Conservation (phyloP, 78 protist genomes). For the Dictyostelium citrinum region DNA sequence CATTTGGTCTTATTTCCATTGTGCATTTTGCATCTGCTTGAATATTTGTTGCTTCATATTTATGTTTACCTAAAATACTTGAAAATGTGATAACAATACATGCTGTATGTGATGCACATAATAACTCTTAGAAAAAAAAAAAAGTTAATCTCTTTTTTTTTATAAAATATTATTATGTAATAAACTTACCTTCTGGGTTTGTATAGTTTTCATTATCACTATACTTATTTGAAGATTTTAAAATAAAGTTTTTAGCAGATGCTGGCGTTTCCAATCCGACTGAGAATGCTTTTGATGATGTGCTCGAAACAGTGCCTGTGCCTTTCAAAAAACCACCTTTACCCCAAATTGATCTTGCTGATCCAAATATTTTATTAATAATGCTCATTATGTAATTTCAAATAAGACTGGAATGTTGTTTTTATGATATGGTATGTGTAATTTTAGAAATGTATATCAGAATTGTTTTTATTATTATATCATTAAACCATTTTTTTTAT, state of each 20-base stretch:
- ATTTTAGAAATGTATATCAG: too few species aligned
- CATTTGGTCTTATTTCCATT: conserved; percentile 3
- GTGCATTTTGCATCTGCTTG: not conserved
- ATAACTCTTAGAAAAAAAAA: not conserved
- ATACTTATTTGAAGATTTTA: not conserved
- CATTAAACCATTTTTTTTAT: too few species aligned
- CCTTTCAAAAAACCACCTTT: not conserved
- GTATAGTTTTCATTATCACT: not conserved
- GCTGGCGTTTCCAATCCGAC: not conserved
- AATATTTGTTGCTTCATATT: not conserved
- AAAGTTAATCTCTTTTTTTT: not conserved
- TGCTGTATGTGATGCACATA: conserved; percentile 26
- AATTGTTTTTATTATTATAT: too few species aligned
- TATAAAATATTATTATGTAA: too few species aligned
- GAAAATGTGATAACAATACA: conserved; percentile 33
- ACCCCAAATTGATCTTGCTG: not conserved
- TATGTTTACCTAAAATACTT: not conserved
- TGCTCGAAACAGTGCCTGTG: not conserved
- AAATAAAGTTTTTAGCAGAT: not conserved
- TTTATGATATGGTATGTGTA: too few species aligned
- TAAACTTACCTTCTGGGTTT: conserved; percentile 34
- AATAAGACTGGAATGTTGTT: too few species aligned
- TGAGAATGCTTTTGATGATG: not conserved
- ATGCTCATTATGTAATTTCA: not conserved
- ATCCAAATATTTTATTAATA: not conserved